Evolutionary conservation across 768 basidiomycete genomes (phyloP).

Genomic region (Gymnopilus dilepis): DNA sequence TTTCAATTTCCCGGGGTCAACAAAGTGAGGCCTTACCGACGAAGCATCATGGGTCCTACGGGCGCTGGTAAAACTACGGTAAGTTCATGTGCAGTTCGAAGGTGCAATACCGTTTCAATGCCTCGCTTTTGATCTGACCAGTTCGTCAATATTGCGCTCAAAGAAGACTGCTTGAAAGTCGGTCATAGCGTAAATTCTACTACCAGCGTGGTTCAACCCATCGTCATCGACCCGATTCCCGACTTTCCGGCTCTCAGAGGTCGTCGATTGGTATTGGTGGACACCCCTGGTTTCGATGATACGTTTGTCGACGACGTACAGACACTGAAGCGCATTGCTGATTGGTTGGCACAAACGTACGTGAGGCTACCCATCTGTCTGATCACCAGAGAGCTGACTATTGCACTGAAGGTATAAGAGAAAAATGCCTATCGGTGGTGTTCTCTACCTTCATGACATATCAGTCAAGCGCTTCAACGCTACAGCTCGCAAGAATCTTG

Average conservation of each 20-base stretch:
- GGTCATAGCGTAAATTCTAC: conserved; percentile 8
- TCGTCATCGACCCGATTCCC: not conserved
- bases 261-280: conserved; percentile 9
- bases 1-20: not conserved
- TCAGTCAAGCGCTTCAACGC: conserved; percentile 8
- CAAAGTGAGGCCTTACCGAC: not conserved
- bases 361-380: not conserved
- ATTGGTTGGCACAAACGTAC: conserved; percentile 13
- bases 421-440: conserved; percentile 7
- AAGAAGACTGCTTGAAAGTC: conserved; percentile 6
- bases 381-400: no score
- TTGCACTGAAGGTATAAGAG: not conserved
- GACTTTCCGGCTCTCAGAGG: not conserved
- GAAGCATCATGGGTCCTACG: conserved; percentile 17
- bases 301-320: conserved; percentile 8
- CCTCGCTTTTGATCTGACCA: not conserved
- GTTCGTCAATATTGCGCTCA: conserved; percentile 6
- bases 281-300: conserved; percentile 19
- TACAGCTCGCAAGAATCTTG: conserved; percentile 6
- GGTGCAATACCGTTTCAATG: not conserved
- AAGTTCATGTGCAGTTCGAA: not conserved
- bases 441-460: conserved; percentile 17
- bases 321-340: conserved; percentile 12
- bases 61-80: conserved; percentile 18
- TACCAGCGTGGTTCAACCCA: not conserved